Evolutionary conservation across 306 rosid species (phyloP), one percentile per base, ranked within the genome.

Genomic region (Luffa aegyptiaca): DNA sequence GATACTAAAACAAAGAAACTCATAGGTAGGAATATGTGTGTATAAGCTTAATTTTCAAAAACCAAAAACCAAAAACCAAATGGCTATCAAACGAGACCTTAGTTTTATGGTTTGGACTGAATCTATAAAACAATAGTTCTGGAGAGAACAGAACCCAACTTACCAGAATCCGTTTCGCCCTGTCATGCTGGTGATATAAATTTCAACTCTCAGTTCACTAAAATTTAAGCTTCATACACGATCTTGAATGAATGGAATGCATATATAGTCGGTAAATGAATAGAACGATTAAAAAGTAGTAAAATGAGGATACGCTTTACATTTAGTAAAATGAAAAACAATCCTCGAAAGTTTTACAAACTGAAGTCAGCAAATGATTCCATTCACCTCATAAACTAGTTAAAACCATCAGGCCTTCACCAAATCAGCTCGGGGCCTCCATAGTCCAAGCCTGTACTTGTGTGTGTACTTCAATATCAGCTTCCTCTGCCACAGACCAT

Each of bases 381-480:
- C 26, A 39, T 37, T 66, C 48, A 66, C 46, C 49, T 66, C 12
- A 7, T 39, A 17, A 36, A 36, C 11, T 5, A 33, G 49, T 16
- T 36, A 74, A 46, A 18, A 48, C 61, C 20, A 77, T 87, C 85
- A 90, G n/a, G 89, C 63, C 77, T 89, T 91, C 66, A 89, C 10
- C 18, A 81, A 83, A 55, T 80, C 86, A 37, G 89, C 91, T 52
- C 83, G 90, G 52, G 97, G 98, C 85, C 92, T 90, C 97, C 97
- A 94, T 11, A 92, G 86, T 85, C 98, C 97, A 55, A 92, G 86
- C 88, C 93, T 83, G 83, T 90, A 94, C 88, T 94, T 92, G 88
- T 94, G 97, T 53, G 90, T 69, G 75, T 69, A 69, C 18, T 42
- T 69, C 53, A 94, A 80, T 80, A 94, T 92, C 83, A 94, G 85